Conservation (phyloP, 768 basidiomycete species). For the Clitopilus hobsonii region DNA sequence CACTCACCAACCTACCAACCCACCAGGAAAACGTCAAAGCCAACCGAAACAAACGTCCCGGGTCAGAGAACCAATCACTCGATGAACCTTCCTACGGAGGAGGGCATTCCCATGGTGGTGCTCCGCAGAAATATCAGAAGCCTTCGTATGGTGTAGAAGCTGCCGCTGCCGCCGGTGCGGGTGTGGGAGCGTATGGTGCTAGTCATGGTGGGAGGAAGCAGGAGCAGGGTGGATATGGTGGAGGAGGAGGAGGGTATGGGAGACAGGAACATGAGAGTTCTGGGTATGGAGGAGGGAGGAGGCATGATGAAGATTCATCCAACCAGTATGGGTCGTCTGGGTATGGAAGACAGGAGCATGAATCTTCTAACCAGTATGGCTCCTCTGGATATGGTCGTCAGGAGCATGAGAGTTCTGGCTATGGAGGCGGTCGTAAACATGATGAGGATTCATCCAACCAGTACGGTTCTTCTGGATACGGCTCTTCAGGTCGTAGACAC, state of each 20-base stretch:
- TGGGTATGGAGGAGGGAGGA: not conserved
- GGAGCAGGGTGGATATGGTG: no score
- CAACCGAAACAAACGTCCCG: conserved; percentile 53
- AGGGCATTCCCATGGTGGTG: conserved; percentile 7
- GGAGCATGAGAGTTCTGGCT: not conserved
- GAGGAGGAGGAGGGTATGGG: not conserved
- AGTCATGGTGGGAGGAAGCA: no score
- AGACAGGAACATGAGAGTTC: not conserved
- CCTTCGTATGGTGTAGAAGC: not conserved
- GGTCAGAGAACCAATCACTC: conserved; percentile 34
- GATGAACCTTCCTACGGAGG: conserved; percentile 36
- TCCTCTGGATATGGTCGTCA: conserved; percentile 13
- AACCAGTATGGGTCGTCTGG: conserved; percentile 11
- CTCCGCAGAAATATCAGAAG: not conserved
- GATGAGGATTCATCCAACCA: conserved; percentile 4
- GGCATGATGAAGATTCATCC: conserved; percentile 2
- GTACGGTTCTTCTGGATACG: conserved; percentile 14
- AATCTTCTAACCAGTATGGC: conserved; percentile 13
- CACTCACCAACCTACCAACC: no score
- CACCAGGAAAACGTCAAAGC: conserved; percentile 49
- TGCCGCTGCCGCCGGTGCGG: no score
- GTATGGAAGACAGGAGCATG: conserved; percentile 13
- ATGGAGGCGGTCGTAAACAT: not conserved
- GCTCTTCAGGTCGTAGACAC: no score
- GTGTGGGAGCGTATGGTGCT: no score